Conservation (phyloP, 345 rosid genomes). For the Pistacia integerrima region DNA sequence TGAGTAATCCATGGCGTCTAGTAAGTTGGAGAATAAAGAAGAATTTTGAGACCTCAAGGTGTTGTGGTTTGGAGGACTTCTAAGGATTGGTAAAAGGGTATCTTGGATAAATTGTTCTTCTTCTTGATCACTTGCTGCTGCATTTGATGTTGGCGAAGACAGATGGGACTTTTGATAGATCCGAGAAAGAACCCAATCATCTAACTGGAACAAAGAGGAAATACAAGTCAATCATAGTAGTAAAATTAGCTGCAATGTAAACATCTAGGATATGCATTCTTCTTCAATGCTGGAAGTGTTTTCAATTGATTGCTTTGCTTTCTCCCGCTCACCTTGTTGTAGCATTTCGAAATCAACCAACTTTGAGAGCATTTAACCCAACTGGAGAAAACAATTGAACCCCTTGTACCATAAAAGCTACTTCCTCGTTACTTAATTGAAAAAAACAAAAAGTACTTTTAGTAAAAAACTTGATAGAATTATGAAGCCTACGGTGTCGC, state of each 20-base stretch:
- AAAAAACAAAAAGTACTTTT: too few species aligned
- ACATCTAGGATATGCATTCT: background rate
- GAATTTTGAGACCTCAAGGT: conserved; percentile 66
- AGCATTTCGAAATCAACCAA: too few species aligned
- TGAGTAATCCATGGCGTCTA: conserved; percentile 76
- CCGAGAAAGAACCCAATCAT: conserved; percentile 99
- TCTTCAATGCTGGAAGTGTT: too few species aligned
- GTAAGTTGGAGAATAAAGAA: conserved; percentile 69
- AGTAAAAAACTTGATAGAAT: too few species aligned
- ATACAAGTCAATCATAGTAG: background rate
- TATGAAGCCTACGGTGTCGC: too few species aligned
- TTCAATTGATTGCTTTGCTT: too few species aligned
- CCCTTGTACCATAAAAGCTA: too few species aligned
- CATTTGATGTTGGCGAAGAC: conserved; percentile 42
- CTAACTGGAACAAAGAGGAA: conserved; percentile 53
- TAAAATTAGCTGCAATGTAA: background rate
- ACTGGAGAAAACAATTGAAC: too few species aligned
- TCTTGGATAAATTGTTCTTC: conserved; percentile 45
- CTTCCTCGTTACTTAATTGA: too few species aligned
- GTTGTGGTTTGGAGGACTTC: conserved; percentile 27
- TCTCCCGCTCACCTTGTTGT: too few species aligned
- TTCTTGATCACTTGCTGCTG: conserved; percentile 52
- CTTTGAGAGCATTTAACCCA: too few species aligned
- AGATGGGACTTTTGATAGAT: conserved; percentile 80
- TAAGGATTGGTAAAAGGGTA: conserved; percentile 34